These are phyloP conservation scores for Colletotrichum godetiae DNA, from an alignment of 2,329 filamentous ascomycete genomes.

Conservation along the genomic window DNA sequence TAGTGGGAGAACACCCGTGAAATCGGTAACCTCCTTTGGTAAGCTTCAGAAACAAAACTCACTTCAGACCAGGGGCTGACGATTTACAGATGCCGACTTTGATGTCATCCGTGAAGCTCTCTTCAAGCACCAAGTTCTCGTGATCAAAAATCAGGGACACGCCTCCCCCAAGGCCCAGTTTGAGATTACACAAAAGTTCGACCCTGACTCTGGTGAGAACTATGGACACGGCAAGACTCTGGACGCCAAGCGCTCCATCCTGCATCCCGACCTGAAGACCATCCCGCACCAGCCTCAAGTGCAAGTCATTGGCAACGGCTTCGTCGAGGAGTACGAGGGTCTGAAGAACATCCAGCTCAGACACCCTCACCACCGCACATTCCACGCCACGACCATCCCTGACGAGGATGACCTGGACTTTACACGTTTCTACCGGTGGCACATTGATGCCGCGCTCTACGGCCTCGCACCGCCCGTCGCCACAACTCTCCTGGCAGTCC, in stretches of 20 bases:
- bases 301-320: slow-evolving; percentile 83
- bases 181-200: slow-evolving; percentile 79
- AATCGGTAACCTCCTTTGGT: slow-evolving; percentile 71
- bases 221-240: slow-evolving; percentile 84
- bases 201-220: slow-evolving; percentile 69
- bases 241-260: slow-evolving; percentile 71
- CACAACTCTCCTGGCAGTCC: slow-evolving; percentile 79
- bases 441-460: slow-evolving; percentile 83
- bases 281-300: slow-evolving; percentile 81
- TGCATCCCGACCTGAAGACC: slow-evolving; percentile 84
- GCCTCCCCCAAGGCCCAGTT: slow-evolving; percentile 78
- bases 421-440: slow-evolving; percentile 79
- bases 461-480: slow-evolving; percentile 79
- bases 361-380: slow-evolving; percentile 83
- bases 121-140: slow-evolving; percentile 75
- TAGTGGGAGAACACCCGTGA: slow-evolving; percentile 64
- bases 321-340: slow-evolving; percentile 76
- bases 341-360: slow-evolving; percentile 74
- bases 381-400: slow-evolving; percentile 75
- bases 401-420: slow-evolving; percentile 59
- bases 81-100: slow-evolving; percentile 69
- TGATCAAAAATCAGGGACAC: slow-evolving; percentile 75
- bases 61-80: slow-evolving; percentile 32
- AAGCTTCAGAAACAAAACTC: slow-evolving; percentile 43
- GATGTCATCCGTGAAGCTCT: slow-evolving; percentile 71